Conservation (phyloP, 352 stramenopile genomes). For the Pythium utonaiense region DNA sequence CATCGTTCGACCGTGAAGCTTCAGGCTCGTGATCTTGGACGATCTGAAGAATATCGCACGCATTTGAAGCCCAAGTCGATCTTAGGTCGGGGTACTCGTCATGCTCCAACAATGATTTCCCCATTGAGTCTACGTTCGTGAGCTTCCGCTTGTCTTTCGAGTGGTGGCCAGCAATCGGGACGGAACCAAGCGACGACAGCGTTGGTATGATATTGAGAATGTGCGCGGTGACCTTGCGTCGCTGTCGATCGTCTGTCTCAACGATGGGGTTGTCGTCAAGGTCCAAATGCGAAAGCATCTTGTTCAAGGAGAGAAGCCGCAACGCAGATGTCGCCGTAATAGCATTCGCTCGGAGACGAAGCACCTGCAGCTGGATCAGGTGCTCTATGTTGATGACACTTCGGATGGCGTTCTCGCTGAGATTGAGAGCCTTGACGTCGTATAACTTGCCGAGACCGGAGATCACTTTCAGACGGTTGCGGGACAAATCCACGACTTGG, state of each 20-base stretch:
- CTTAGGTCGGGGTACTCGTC: conserved; percentile 34
- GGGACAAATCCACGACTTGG: conserved; percentile 54
- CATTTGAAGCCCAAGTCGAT: conserved; percentile 45
- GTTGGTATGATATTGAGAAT: conserved; percentile 72
- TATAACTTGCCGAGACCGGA: conserved; percentile 49
- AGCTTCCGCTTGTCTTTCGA: conserved; percentile 59
- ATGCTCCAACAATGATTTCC: conserved; percentile 45
- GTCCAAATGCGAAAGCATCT: conserved; percentile 59
- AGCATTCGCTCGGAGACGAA: conserved; percentile 49
- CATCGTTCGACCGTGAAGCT: conserved; percentile 10
- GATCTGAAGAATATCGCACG: conserved; percentile 52
- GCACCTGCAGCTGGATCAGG: conserved; percentile 50
- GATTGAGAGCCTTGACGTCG: conserved; percentile 56
- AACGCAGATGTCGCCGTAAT: conserved; percentile 49
- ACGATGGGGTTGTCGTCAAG: conserved; percentile 75
- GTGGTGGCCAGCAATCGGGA: conserved; percentile 31
- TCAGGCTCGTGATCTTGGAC: conserved; percentile 37
- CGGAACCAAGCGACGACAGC: conserved; percentile 55
- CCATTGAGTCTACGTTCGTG: conserved; percentile 11
- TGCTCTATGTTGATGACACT: conserved; percentile 76
- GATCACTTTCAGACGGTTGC: conserved; percentile 60
- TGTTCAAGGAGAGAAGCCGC: conserved; percentile 71
- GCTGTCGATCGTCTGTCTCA: conserved; percentile 57
- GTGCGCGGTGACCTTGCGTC: conserved; percentile 68
- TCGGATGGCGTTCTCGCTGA: conserved; percentile 54